Conservation (phyloP, 129 eudicot genomes). For the Rutidosis leptorrhynchoides region DNA sequence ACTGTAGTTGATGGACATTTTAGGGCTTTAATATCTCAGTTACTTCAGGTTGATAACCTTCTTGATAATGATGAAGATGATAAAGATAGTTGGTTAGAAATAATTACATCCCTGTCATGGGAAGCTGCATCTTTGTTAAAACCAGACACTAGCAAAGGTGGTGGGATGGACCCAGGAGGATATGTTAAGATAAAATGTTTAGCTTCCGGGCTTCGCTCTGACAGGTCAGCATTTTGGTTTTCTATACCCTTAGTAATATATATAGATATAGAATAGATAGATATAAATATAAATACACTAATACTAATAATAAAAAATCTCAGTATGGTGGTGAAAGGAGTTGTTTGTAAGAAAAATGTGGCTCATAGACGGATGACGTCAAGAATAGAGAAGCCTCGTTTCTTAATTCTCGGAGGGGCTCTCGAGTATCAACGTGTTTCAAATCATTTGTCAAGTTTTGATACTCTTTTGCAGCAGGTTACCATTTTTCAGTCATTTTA, state of each 20-base stretch:
- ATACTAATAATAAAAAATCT: no score
- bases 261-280: no score
- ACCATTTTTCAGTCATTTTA: conserved; percentile 2
- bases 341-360: conserved; percentile 97
- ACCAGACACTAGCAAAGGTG: conserved; percentile 95
- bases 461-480: conserved; percentile 96
- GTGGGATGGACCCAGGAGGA: conserved; percentile 99
- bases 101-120: conserved; percentile 86
- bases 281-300: no score
- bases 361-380: conserved; percentile 94
- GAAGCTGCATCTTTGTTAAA: conserved; percentile 93
- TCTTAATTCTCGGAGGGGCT: conserved; percentile 93
- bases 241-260: conserved; percentile 5
- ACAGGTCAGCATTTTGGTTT: conserved; percentile 49
- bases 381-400: conserved; percentile 74
- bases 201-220: conserved; percentile 84
- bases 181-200: conserved; percentile 96
- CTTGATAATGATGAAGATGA: conserved; percentile 58
- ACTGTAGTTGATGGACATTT: conserved; percentile 92
- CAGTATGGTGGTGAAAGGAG: conserved; percentile 84
- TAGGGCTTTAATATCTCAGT: conserved; percentile 91
- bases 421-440: conserved; percentile 97
- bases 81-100: conserved; percentile 83
- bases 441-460: conserved; percentile 86
- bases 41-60: conserved; percentile 91